A percentile compares a stretch with the other conserved stretches of the same genome.
phyloP scores from a whole-genome alignment of 192 early-diverging fungal genomes.

The Coemansia sp. region DNA sequence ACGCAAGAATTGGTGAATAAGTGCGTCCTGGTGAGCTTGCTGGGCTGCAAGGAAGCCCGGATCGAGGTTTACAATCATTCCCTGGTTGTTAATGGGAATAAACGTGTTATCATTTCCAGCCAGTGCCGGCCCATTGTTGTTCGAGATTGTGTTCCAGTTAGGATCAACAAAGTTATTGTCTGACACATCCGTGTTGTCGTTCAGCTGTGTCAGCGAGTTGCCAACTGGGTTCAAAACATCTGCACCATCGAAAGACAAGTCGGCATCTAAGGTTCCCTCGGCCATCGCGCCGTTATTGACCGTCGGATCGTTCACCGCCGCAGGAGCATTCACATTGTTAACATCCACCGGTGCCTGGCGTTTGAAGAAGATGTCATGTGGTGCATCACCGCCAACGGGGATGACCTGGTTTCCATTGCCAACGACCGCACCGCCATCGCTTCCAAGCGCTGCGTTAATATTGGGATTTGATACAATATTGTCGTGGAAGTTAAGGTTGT shows the following conservation, averaged over 20 bases:
- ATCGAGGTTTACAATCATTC: conserved; percentile 53
- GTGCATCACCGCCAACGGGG: background rate
- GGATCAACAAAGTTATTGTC: conserved; percentile 50
- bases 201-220: conserved; percentile 49
- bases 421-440: conserved; percentile 34
- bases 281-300: conserved; percentile 44
- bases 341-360: conserved; percentile 33
- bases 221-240: conserved; percentile 40
- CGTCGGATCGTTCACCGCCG: conserved; percentile 37
- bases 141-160: conserved; percentile 40
- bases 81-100: conserved; percentile 47
- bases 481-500: conserved; percentile 44
- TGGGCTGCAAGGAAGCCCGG: conserved; percentile 27
- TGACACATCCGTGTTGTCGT: conserved; percentile 47
- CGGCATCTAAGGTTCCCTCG: conserved; percentile 32
- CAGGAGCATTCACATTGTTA: conserved; percentile 42
- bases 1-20: conserved; percentile 37
- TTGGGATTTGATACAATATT: conserved; percentile 46
- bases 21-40: conserved; percentile 39
- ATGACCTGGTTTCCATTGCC: conserved; percentile 44
- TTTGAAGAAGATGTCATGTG: conserved; percentile 19
- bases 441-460: conserved; percentile 30
- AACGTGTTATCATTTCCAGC: conserved; percentile 48
- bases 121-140: conserved; percentile 44
- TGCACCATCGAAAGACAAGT: conserved; percentile 37